Conservation (phyloP, 192 early-diverging fungal species). For the Coemansia sp. region DNA sequence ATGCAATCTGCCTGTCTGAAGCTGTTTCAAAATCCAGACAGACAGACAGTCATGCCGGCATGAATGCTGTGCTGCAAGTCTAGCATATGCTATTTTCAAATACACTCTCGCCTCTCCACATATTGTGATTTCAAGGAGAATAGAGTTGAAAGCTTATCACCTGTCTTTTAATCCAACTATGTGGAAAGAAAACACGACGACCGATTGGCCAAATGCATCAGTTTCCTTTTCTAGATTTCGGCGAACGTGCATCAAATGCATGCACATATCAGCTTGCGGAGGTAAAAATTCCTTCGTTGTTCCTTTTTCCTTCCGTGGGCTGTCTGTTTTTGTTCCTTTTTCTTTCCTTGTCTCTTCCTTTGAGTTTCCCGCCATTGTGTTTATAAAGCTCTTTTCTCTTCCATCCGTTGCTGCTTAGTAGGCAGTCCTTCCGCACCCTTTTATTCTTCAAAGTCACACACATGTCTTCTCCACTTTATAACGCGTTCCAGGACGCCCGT, state of each 20-base stretch:
- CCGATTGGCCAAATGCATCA: neutral
- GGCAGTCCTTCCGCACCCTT: neutral
- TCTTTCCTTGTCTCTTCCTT: constrained; percentile 8
- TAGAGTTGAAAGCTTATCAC: too few species aligned
- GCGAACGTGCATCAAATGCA: neutral
- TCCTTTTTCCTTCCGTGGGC: constrained; percentile 16
- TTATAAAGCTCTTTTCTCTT: neutral
- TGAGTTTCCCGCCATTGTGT: neutral
- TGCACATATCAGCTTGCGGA: neutral
- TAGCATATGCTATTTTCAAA: too few species aligned
- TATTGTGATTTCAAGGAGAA: too few species aligned
- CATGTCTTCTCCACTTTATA: constrained; percentile 13
- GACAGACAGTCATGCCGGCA: too few species aligned
- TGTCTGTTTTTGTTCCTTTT: constrained; percentile 10
- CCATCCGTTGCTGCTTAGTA: neutral
- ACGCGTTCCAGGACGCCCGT: constrained; percentile 31
- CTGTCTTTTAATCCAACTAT: too few species aligned
- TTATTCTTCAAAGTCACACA: neutral
- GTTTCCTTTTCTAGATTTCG: neutral
- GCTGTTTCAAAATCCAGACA: too few species aligned
- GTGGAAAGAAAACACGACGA: too few species aligned
- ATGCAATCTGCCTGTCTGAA: too few species aligned
- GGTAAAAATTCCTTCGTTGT: constrained; percentile 6
- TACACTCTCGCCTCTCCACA: too few species aligned
- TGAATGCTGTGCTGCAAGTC: too few species aligned